These are phyloP conservation scores for Pseudotsuga menziesii DNA, from an alignment of 75 land plant species.

Conservation along the genomic window DNA sequence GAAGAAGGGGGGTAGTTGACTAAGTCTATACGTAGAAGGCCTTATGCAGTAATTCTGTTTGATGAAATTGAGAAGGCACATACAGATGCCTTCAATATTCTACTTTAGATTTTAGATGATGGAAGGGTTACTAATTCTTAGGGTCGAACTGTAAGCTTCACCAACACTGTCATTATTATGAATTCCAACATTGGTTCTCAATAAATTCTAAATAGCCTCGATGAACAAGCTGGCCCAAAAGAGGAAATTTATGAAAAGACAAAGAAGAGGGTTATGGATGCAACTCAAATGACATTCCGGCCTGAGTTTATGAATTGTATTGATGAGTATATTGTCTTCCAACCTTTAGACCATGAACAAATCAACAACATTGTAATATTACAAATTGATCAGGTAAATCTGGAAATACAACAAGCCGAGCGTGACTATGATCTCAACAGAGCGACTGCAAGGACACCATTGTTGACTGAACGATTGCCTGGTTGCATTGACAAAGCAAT, in stretches of 20 bases:
- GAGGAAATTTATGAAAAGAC: slow-evolving; percentile 62
- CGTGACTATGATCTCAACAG: too few relatives aligned
- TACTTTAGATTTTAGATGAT: slow-evolving; percentile 88
- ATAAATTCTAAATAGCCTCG: slow-evolving; percentile 40
- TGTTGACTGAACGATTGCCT: too few relatives aligned
- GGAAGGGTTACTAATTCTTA: slow-evolving; percentile 72
- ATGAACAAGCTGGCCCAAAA: slow-evolving; percentile 29
- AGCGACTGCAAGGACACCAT: too few relatives aligned
- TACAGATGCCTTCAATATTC: slow-evolving; percentile 85
- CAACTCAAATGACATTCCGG: slow-evolving; percentile 63
- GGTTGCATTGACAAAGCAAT: too few relatives aligned
- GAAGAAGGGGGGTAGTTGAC: slow-evolving; percentile 98
- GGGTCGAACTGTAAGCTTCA: slow-evolving; percentile 65
- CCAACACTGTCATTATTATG: slow-evolving; percentile 68
- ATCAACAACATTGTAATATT: slow-evolving; percentile 62
- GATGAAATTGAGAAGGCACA: slow-evolving; percentile 99
- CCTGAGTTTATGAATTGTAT: slow-evolving; percentile 91
- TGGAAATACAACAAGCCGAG: too few relatives aligned
- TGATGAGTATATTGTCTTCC: slow-evolving; percentile 84
- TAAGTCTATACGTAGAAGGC: slow-evolving; percentile 82
- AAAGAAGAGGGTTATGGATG: slow-evolving; percentile 62
- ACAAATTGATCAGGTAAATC: too few relatives aligned
- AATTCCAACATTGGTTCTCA: slow-evolving; percentile 74
- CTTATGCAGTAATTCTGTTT: slow-evolving; percentile 92
- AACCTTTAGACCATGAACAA: slow-evolving; percentile 64